A percentile compares a stretch with the other conserved stretches of the same genome.
phyloP scores from a whole-genome alignment of 2,329 filamentous ascomycete genomes.

The Neofusicoccum laricinum region DNA sequence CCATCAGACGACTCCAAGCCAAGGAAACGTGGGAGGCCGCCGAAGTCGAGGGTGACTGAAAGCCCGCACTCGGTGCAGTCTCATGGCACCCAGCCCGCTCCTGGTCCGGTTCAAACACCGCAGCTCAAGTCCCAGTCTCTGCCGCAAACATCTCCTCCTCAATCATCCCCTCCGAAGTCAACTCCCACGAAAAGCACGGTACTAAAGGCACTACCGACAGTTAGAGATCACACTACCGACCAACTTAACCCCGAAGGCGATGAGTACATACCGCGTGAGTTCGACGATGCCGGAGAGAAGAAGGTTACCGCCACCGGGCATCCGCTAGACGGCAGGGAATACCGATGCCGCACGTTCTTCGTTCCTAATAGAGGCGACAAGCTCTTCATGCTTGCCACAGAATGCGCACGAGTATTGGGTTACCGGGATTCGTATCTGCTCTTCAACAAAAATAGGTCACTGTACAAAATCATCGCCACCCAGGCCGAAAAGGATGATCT shows the following conservation, averaged over 20 bases:
- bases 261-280: slow-evolving; percentile 92
- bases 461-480: slow-evolving; percentile 96
- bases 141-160: slow-evolving; percentile 54
- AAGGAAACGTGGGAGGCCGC: slow-evolving; percentile 53
- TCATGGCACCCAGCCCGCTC: slow-evolving; percentile 50
- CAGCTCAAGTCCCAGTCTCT: slow-evolving; percentile 51
- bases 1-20: slow-evolving; percentile 32
- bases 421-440: slow-evolving; percentile 97
- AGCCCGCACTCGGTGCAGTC: slow-evolving; percentile 55
- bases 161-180: slow-evolving; percentile 67
- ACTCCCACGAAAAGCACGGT: slow-evolving; percentile 75
- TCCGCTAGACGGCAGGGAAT: slow-evolving; percentile 77
- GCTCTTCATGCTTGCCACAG: slow-evolving; percentile 97
- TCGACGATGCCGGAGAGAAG: slow-evolving; percentile 88
- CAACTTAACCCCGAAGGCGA: slow-evolving; percentile 86
- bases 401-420: slow-evolving; percentile 88
- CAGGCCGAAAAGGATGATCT: slow-evolving; percentile 96
- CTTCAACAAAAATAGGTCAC: slow-evolving; percentile 96
- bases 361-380: slow-evolving; percentile 90
- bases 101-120: slow-evolving; percentile 48
- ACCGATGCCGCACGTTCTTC: slow-evolving; percentile 88
- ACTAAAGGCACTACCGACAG: slow-evolving; percentile 90
- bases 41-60: slow-evolving; percentile 59
- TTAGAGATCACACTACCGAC: slow-evolving; percentile 95
- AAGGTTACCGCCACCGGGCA: slow-evolving; percentile 86